Percentiles rank a stretch among this genome's conserved stretches.
Evolutionary conservation across 2,329 filamentous ascomycete species (phyloP).

Genomic region (Capronia coronata): DNA sequence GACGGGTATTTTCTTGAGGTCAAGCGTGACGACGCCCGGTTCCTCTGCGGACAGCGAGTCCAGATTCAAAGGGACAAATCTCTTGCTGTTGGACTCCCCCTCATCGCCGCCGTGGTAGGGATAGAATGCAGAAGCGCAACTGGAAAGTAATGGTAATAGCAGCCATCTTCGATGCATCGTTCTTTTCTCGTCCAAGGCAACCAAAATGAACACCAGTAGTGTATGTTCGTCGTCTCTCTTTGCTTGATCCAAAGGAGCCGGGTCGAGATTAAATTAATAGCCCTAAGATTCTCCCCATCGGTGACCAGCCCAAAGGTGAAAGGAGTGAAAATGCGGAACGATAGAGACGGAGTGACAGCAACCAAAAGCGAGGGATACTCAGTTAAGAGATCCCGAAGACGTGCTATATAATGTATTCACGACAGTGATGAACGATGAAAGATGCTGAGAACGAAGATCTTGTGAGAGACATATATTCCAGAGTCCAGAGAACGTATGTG

Average conservation of each 20-base stretch:
- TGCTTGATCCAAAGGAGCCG: slow-evolving; percentile 13
- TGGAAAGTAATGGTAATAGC: slow-evolving; percentile 23
- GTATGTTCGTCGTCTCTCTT: background rate
- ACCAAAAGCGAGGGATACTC: slow-evolving; percentile 19
- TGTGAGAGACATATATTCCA: slow-evolving; percentile 4
- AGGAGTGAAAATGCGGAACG: background rate
- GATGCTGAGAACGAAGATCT: slow-evolving; percentile 4
- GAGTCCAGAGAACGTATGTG: background rate
- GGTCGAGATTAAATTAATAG: slow-evolving; percentile 14
- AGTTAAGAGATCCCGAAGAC: slow-evolving; percentile 26
- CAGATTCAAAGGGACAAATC: slow-evolving; percentile 33
- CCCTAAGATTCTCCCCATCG: slow-evolving; percentile 4
- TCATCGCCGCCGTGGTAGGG: slow-evolving; percentile 33
- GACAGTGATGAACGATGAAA: background rate
- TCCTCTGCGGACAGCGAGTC: slow-evolving; percentile 24
- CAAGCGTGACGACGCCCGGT: slow-evolving; percentile 31
- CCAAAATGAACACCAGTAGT: background rate
- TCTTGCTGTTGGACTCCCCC: slow-evolving; percentile 23
- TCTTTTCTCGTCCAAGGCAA: background rate
- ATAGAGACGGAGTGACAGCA: slow-evolving; percentile 4
- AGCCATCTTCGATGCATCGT: slow-evolving; percentile 27
- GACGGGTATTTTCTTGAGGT: slow-evolving; percentile 35
- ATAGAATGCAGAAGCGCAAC: slow-evolving; percentile 37
- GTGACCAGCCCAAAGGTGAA: slow-evolving; percentile 18
- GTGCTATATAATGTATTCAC: background rate